A percentile compares a stretch with the other conserved stretches of the same genome.
Conservation (phyloP, 2,329 filamentous ascomycete genomes). For the Microcyclosporella mali region DNA sequence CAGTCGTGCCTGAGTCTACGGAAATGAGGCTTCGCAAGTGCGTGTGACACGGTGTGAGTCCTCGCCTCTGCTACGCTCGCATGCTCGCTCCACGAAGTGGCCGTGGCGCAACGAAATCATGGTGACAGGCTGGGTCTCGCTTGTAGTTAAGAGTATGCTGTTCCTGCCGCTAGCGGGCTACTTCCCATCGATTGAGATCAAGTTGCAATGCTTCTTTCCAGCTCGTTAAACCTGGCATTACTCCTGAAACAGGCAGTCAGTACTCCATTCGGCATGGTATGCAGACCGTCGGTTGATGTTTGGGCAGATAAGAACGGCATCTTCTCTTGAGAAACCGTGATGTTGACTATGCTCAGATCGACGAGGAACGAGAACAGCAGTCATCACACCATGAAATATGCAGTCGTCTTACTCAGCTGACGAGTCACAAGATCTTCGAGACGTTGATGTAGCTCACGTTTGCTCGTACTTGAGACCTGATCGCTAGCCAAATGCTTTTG, state of each 20-base stretch:
- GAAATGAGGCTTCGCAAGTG: background rate
- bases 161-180: background rate
- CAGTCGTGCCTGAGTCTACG: background rate
- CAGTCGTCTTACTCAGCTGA: slow-evolving; percentile 15
- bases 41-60: no score
- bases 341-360: slow-evolving; percentile 3
- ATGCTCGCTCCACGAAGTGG: no score
- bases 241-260: background rate
- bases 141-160: background rate
- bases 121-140: no score
- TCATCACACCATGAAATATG: slow-evolving; percentile 3
- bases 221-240: background rate
- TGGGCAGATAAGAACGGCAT: slow-evolving; percentile 13
- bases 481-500: slow-evolving; percentile 19
- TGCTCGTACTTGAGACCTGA: slow-evolving; percentile 18
- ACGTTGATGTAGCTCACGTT: slow-evolving; percentile 18
- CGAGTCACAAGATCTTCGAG: slow-evolving; percentile 23
- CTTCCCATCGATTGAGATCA: background rate
- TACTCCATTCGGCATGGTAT: slow-evolving; percentile 5
- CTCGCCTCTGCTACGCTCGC: no score
- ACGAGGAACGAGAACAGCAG: slow-evolving; percentile 3
- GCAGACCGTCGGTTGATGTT: slow-evolving; percentile 8
- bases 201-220: background rate
- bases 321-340: slow-evolving; percentile 1
- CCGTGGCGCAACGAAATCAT: no score